Evolutionary conservation across 1,284 basidiomycete genomes (phyloP).

Genomic region (Lignosus rhinocerotis): DNA sequence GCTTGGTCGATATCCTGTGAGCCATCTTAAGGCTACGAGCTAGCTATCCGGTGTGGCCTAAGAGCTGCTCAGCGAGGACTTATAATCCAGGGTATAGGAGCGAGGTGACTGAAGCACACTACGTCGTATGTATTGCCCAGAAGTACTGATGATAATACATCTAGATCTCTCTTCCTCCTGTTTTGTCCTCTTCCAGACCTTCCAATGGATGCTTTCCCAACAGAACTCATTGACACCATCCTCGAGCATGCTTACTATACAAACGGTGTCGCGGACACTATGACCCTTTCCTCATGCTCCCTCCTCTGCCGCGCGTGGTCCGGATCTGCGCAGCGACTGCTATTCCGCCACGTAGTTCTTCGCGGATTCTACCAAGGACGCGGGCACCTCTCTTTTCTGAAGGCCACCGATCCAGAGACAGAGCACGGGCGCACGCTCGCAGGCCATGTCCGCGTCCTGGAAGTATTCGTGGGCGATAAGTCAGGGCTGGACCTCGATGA

Average conservation of each 20-base stretch:
- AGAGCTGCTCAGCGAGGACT: no score
- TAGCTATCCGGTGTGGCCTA: no score
- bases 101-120: no score
- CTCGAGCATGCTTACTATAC: constrained; percentile 39
- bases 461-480: constrained; percentile 20
- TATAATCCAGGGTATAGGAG: no score
- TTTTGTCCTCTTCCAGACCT: not conserved
- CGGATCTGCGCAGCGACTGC: constrained; percentile 39
- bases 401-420: constrained; percentile 9
- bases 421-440: constrained; percentile 20
- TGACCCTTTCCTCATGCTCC: constrained; percentile 36
- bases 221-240: constrained; percentile 47
- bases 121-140: no score
- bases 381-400: constrained; percentile 9
- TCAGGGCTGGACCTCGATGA: constrained; percentile 7
- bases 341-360: constrained; percentile 37
- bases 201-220: constrained; percentile 29
- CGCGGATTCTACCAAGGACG: not conserved
- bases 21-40: no score
- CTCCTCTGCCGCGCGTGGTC: constrained; percentile 42
- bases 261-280: constrained; percentile 34
- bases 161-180: no score
- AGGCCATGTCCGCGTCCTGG: constrained; percentile 23
- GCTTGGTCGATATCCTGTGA: no score
- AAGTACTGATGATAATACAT: no score